A percentile compares a stretch with the other conserved stretches of the same genome.
phyloP scores from a whole-genome alignment of 2,329 filamentous ascomycete genomes.

The Claviceps humidiphila region DNA sequence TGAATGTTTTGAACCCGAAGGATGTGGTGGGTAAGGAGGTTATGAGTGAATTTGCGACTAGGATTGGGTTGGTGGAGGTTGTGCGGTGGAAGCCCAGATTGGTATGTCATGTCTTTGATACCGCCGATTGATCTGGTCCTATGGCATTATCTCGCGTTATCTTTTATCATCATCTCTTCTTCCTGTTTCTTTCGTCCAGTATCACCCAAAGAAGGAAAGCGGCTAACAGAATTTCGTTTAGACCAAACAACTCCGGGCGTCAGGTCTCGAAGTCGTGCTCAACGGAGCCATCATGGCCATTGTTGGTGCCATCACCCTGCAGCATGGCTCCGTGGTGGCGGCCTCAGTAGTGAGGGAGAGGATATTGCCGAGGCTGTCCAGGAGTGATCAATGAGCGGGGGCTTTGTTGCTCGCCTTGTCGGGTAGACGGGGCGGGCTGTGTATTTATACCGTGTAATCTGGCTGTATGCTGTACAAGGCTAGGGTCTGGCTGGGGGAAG shows the following conservation, averaged over 20 bases:
- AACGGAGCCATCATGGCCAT: conserved; percentile 72
- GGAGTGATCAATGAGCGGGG: background rate
- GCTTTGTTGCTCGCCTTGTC: background rate
- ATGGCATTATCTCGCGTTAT: too few relatives aligned
- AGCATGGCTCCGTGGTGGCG: conserved; percentile 69
- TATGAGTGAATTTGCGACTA: conserved; percentile 52
- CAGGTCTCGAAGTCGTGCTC: conserved; percentile 63
- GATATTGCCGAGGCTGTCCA: conserved; percentile 39
- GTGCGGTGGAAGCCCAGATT: conserved; percentile 79
- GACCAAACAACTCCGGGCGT: conserved; percentile 54
- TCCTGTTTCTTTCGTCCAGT: too few relatives aligned
- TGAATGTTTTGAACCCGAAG: conserved; percentile 47
- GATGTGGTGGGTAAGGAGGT: conserved; percentile 51
- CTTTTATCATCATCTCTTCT: too few relatives aligned
- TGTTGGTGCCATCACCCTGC: conserved; percentile 77
- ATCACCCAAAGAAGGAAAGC: background rate
- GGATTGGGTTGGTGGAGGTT: conserved; percentile 60
- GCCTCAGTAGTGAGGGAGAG: conserved; percentile 62
- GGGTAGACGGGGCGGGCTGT: background rate
- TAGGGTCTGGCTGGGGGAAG: background rate
- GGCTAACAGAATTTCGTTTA: conserved; percentile 13
- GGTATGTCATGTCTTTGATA: conserved; percentile 35
- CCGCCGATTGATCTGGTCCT: too few relatives aligned
- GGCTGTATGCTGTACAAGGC: background rate
- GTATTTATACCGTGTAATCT: background rate